Percentiles rank a stretch among this genome's conserved stretches.
Evolutionary conservation across 768 basidiomycete species (phyloP).

Genomic region (Boletus tylopilopsis): DNA sequence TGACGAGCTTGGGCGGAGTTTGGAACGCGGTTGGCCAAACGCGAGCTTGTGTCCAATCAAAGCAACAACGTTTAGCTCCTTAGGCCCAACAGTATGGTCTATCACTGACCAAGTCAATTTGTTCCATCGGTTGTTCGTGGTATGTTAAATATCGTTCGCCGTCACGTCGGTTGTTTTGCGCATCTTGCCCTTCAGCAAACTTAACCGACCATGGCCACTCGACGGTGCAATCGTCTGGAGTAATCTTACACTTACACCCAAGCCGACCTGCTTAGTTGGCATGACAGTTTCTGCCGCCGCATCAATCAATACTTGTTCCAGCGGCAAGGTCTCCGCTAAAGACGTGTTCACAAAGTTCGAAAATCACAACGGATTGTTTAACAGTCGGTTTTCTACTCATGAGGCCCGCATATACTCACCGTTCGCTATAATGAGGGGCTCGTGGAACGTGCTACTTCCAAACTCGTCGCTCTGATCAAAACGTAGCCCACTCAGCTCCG

Average conservation of each 20-base stretch:
- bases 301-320: slow-evolving; percentile 18
- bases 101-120: slow-evolving; percentile 25
- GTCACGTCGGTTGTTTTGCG: background rate
- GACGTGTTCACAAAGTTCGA: slow-evolving; percentile 25
- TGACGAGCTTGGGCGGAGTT: slow-evolving; percentile 9
- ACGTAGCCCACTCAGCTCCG: slow-evolving; percentile 41
- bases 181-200: slow-evolving; percentile 3
- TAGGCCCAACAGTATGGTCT: too few relatives aligned
- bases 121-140: slow-evolving; percentile 23
- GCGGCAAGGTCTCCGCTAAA: slow-evolving; percentile 12
- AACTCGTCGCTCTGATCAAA: slow-evolving; percentile 13
- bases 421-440: slow-evolving; percentile 25
- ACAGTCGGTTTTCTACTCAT: slow-evolving; percentile 4
- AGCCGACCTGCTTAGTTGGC: too few relatives aligned
- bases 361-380: slow-evolving; percentile 24
- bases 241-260: slow-evolving; percentile 21
- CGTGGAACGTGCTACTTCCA: slow-evolving; percentile 9
- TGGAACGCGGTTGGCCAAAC: too few relatives aligned
- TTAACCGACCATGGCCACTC: slow-evolving; percentile 23
- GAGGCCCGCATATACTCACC: background rate
- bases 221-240: slow-evolving; percentile 20
- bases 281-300: slow-evolving; percentile 18
- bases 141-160: background rate
- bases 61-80: too few relatives aligned
- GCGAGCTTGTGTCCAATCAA: too few relatives aligned